These are phyloP conservation scores for Aquilaria sinensis DNA, from an alignment of 345 rosid species.

Conservation along the genomic window DNA sequence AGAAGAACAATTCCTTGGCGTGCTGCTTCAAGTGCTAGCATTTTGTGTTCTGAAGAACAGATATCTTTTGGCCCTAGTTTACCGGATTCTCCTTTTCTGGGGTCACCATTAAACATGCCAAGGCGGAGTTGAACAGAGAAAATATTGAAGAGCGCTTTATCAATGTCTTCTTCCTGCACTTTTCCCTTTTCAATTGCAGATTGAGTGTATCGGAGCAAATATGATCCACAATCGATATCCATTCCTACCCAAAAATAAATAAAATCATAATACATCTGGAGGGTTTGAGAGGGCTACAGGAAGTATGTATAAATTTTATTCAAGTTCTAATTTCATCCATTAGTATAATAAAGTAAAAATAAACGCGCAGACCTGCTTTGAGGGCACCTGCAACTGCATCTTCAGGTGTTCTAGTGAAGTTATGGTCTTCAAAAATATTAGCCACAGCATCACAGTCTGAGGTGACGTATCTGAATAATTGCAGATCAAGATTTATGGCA, in stretches of 20 bases:
- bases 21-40: constrained; percentile 77
- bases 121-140: constrained; percentile 81
- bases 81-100: constrained; percentile 53
- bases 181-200: constrained; percentile 57
- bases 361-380: constrained; percentile 58
- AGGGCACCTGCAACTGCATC: constrained; percentile 79
- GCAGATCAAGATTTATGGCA: not conserved
- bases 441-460: constrained; percentile 98
- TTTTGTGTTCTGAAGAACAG: constrained; percentile 59
- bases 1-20: constrained; percentile 92
- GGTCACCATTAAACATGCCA: constrained; percentile 81
- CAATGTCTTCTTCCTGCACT: constrained; percentile 54
- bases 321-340: too few species aligned
- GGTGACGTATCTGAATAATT: constrained; percentile 58
- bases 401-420: constrained; percentile 49
- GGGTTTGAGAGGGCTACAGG: too few species aligned
- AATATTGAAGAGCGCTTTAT: constrained; percentile 73
- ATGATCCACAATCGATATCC: constrained; percentile 81
- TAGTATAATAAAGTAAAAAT: not conserved
- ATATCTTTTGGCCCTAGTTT: constrained; percentile 55
- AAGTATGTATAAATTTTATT: too few species aligned
- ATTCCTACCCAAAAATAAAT: constrained; percentile 41
- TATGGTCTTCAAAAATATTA: constrained; percentile 69
- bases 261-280: not conserved
- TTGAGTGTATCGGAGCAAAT: constrained; percentile 43